Evolutionary conservation across 1,284 basidiomycete species (phyloP).

Genomic region (Farysia itapuensis): DNA sequence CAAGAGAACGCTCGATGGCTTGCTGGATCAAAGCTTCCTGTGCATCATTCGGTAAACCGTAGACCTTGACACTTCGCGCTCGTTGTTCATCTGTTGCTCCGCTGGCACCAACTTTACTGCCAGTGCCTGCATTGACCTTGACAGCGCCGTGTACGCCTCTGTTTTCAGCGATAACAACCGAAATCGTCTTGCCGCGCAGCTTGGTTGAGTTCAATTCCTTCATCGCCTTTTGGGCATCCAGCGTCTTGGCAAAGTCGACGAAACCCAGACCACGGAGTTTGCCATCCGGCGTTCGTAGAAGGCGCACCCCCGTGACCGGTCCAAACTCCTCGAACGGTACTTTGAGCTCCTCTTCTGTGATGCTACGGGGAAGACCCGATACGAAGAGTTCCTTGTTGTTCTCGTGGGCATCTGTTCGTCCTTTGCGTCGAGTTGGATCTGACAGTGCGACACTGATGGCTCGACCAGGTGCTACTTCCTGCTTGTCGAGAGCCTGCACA

Average conservation of each 20-base stretch:
- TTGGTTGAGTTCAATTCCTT: constrained; percentile 44
- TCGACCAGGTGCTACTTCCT: constrained; percentile 68
- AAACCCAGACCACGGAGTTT: constrained; percentile 86
- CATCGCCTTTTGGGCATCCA: constrained; percentile 55
- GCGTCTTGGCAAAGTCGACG: constrained; percentile 73
- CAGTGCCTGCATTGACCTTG: background rate
- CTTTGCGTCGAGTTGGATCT: constrained; percentile 83
- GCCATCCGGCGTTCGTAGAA: constrained; percentile 73
- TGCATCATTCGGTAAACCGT: constrained; percentile 46
- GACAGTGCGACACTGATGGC: constrained; percentile 80
- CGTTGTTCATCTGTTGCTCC: constrained; percentile 2
- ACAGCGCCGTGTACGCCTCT: constrained; percentile 3
- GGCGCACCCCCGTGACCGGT: constrained; percentile 74
- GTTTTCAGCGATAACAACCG: constrained; percentile 39
- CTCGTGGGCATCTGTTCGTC: constrained; percentile 78
- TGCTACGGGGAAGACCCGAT: constrained; percentile 76
- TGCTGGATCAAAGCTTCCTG: constrained; percentile 59
- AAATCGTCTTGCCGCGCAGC: constrained; percentile 45
- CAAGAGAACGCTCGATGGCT: constrained; percentile 40
- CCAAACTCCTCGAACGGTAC: constrained; percentile 76
- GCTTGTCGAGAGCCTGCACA: constrained; percentile 76
- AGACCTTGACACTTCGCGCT: constrained; percentile 34
- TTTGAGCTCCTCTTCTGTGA: constrained; percentile 72
- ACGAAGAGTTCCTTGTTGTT: constrained; percentile 82
- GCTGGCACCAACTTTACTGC: background rate